Conservation (phyloP, 2,329 filamentous ascomycete genomes). For the Fusarium sp. region DNA sequence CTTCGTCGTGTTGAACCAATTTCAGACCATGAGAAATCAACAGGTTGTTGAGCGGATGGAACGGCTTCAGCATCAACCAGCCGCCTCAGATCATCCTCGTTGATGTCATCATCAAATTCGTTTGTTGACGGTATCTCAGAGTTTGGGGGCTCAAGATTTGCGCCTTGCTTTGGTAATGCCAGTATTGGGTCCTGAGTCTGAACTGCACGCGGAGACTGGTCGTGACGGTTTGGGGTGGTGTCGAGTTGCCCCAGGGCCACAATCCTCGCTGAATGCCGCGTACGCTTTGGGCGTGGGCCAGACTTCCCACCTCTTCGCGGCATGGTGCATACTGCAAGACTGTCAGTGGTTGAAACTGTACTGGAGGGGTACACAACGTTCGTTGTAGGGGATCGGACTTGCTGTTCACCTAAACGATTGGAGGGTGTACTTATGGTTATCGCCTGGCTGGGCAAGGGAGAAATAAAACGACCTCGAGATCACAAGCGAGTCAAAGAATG, state of each 20-base stretch:
- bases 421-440: not conserved
- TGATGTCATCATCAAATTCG: slow-evolving; percentile 37
- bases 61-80: slow-evolving; percentile 8
- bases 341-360: slow-evolving; percentile 1
- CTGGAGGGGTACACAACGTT: not conserved
- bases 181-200: not conserved
- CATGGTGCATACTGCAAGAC: slow-evolving; percentile 4
- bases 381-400: not conserved
- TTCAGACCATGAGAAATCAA: slow-evolving; percentile 45
- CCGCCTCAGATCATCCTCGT: slow-evolving; percentile 37
- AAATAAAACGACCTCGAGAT: not conserved
- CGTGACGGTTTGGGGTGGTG: slow-evolving; percentile 45
- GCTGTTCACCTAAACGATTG: not conserved
- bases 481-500: not conserved
- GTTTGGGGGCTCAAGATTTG: not conserved
- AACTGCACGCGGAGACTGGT: slow-evolving; percentile 21
- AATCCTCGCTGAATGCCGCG: slow-evolving; percentile 19
- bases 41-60: not conserved
- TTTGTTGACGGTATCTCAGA: not conserved
- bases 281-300: slow-evolving; percentile 22
- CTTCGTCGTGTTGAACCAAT: slow-evolving; percentile 42
- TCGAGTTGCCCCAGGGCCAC: slow-evolving; percentile 44
- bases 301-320: slow-evolving; percentile 28
- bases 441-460: not conserved
- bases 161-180: not conserved